Percentiles rank a stretch among this genome's conserved stretches.
Evolutionary conservation across 2,329 filamentous ascomycete species (phyloP).

Genomic region (Colletotrichum incanum): DNA sequence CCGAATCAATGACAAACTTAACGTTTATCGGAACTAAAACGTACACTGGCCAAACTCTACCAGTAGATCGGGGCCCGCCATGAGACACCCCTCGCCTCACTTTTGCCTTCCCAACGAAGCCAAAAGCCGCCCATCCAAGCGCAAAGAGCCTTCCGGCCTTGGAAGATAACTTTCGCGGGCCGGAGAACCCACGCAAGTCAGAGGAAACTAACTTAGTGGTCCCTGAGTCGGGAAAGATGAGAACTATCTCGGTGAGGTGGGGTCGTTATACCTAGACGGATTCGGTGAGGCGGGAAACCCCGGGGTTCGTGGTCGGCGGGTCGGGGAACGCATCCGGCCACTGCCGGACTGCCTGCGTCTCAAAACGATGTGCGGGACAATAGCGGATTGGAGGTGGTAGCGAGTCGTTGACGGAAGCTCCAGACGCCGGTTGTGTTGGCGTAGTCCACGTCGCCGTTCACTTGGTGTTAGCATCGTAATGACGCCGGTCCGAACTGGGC

Average conservation of each 20-base stretch:
- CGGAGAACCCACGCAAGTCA: constrained; percentile 12
- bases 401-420: neutral
- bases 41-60: constrained; percentile 4
- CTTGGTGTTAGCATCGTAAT: no score
- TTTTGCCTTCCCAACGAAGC: constrained; percentile 9
- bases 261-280: neutral
- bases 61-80: neutral
- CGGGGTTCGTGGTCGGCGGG: constrained; percentile 27
- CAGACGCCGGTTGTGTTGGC: neutral
- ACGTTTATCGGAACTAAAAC: neutral
- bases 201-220: neutral
- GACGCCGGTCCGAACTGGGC: neutral
- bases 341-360: neutral
- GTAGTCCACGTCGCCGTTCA: neutral
- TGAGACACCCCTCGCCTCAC: constrained; percentile 16
- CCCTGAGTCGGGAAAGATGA: constrained; percentile 4
- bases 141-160: constrained; percentile 19
- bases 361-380: neutral
- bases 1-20: neutral
- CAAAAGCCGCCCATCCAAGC: constrained; percentile 16
- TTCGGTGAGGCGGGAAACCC: constrained; percentile 1
- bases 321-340: constrained; percentile 22
- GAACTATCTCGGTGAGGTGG: constrained; percentile 4
- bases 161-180: constrained; percentile 28
- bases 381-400: neutral